Base-by-base conservation (phyloP, 2,329 filamentous ascomycete species). In the Cylindrodendrum hubeiense region DNA sequence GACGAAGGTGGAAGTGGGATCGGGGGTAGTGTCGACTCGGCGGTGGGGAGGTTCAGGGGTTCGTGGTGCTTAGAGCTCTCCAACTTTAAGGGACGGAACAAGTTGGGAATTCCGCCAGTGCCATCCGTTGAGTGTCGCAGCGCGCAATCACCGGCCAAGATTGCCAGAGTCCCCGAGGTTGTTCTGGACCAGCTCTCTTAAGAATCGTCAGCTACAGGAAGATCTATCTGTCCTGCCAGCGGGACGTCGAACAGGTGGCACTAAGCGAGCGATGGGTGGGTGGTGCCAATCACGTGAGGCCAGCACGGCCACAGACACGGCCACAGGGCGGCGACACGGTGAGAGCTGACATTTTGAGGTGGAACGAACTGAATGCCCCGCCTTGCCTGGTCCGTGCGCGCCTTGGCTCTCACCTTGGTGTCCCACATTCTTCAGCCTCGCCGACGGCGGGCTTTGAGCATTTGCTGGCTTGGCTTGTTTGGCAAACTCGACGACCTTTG, bases 171-270 rank as follows among this genome's bases (percentile, higher is more conserved):
- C 70, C 72, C 75, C 69, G 60, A 66, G 68, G 64, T 69, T 76
- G 71, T 64, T 74, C 64, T 67, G 56, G 66, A 63, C 74, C 76
- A 73, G 69, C 71, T 75, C 69, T 74, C 67, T 67, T 68, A 59
- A 58, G 66, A 72, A 67, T 70, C 74, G 69, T 77, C 75, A 71
- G 69, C 70, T 77, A 75, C 76, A 68, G 72, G 74, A 76, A 77
- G 71, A 79, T 79, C 77, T 79, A 78, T 80, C 77, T 79, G 78
- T 79, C 78, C 77, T 77, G 72, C 74, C 69, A 74, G 67, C 65
- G 70, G 65, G 47, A 72, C 70, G 73, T 77, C 73, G 79, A 79
- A 80, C 77, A 80, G 78, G 79, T 80, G 79, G 78, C 79, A 81
- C 78, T 78, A 79, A 80, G 73, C 71, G 71, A 75, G 65, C 56